Evolutionary conservation across 225 moss, liverwort and hornwort species (phyloP).

Genomic region (Ulota crispa): DNA sequence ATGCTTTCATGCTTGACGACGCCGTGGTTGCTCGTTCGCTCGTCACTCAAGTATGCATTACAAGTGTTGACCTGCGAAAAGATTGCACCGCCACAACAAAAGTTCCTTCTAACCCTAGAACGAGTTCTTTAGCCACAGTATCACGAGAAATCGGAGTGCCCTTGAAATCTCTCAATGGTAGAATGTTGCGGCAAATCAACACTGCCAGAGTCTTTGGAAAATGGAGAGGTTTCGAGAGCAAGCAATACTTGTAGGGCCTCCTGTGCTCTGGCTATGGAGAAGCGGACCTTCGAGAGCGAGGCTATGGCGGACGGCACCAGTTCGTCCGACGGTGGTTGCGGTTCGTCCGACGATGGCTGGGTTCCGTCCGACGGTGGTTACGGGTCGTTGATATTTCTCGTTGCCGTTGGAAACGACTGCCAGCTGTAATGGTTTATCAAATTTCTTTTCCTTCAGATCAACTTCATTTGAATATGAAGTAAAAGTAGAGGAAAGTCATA

Average conservation of each 20-base stretch:
- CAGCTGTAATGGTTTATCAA: no score
- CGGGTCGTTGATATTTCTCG: background rate
- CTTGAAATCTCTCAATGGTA: background rate
- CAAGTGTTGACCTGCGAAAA: background rate
- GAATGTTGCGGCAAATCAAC: no score
- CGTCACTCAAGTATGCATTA: background rate
- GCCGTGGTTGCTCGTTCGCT: conserved; percentile 25
- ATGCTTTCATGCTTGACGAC: conserved; percentile 50
- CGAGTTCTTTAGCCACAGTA: background rate
- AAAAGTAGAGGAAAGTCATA: no score
- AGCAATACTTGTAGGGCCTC: background rate
- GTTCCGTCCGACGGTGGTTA: background rate
- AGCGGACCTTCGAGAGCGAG: background rate
- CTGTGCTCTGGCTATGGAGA: background rate
- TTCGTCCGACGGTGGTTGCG: background rate
- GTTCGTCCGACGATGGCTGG: background rate
- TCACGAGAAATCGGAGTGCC: background rate
- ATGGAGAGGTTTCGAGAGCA: background rate
- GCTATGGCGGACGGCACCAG: background rate
- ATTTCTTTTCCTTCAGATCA: no score
- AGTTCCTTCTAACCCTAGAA: background rate
- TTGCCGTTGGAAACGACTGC: background rate
- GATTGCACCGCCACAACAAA: background rate
- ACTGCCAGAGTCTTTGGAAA: background rate
- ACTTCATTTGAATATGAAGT: no score